Conservation (phyloP, 805 yeast species). For the Hanseniaspora thailandica region DNA sequence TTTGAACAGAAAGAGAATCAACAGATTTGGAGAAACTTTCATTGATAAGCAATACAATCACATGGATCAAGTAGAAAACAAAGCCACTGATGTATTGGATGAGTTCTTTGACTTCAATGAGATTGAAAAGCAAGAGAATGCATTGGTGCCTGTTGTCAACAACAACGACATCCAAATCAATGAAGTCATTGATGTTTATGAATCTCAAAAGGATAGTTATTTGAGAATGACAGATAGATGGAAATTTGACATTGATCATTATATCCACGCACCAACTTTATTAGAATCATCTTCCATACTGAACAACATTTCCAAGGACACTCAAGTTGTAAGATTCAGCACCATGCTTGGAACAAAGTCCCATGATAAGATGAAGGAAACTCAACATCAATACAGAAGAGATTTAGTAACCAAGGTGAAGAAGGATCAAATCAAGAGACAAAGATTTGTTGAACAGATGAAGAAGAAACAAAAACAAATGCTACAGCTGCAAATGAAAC, state of each 20-base stretch:
- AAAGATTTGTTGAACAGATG: conserved; percentile 17
- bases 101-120: conserved; percentile 35
- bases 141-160: conserved; percentile 18
- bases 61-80: conserved; percentile 19
- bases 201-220: conserved; percentile 34
- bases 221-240: conserved; percentile 49
- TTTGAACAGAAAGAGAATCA: conserved; percentile 61
- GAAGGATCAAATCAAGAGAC: conserved; percentile 26
- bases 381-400: conserved; percentile 54
- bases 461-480: conserved; percentile 21
- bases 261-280: conserved; percentile 38
- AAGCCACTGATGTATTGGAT: conserved; percentile 29
- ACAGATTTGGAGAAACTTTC: conserved; percentile 57
- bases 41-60: conserved; percentile 60
- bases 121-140: conserved; percentile 12
- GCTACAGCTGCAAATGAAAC: conserved; percentile 18
- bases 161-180: conserved; percentile 20
- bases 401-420: conserved; percentile 34
- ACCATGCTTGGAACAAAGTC: conserved; percentile 82
- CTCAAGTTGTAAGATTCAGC: conserved; percentile 84
- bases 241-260: conserved; percentile 53
- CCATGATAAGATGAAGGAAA: conserved; percentile 65
- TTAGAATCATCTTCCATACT: conserved; percentile 70
- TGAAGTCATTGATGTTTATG: conserved; percentile 34
- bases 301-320: conserved; percentile 71